Conservation (phyloP, 352 stramenopile species). For the Phytophthora palmivora region DNA sequence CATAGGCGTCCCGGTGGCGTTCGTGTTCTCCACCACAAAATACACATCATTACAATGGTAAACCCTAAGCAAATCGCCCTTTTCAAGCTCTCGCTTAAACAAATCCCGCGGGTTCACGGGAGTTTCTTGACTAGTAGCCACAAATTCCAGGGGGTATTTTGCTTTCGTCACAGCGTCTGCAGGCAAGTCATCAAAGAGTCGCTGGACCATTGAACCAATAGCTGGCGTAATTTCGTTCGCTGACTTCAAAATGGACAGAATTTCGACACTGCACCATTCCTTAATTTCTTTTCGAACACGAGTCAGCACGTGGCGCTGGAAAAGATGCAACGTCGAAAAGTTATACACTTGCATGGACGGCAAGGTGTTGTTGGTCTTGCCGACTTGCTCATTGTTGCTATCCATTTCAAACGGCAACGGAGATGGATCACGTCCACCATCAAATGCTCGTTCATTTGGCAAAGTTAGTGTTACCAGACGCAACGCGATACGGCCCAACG, state of each 20-base stretch:
- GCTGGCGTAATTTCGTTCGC: slow-evolving; percentile 70
- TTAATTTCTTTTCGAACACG: slow-evolving; percentile 77
- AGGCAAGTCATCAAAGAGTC: slow-evolving; percentile 78
- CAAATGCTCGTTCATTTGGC: slow-evolving; percentile 72
- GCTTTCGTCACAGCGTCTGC: slow-evolving; percentile 61
- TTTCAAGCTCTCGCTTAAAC: slow-evolving; percentile 67
- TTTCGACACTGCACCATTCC: slow-evolving; percentile 86
- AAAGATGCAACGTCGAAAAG: slow-evolving; percentile 71
- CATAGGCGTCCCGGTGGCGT: background rate
- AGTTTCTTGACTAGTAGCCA: slow-evolving; percentile 65
- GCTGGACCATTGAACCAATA: slow-evolving; percentile 71
- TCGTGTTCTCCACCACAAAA: slow-evolving; percentile 65
- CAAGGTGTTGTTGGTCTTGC: slow-evolving; percentile 21
- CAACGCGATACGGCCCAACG: slow-evolving; percentile 60
- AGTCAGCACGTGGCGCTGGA: slow-evolving; percentile 78
- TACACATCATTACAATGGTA: slow-evolving; percentile 68
- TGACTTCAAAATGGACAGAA: slow-evolving; percentile 77
- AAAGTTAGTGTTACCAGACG: slow-evolving; percentile 83
- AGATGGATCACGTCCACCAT: slow-evolving; percentile 43
- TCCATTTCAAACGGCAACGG: slow-evolving; percentile 71
- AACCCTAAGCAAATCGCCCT: slow-evolving; percentile 52
- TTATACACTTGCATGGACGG: slow-evolving; percentile 47
- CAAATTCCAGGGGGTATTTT: slow-evolving; percentile 78
- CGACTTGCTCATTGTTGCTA: slow-evolving; percentile 25
- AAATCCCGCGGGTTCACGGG: slow-evolving; percentile 61